Evolutionary conservation across 495 filamentous ascomycete genomes (phyloP), one percentile per base, ranked within the genome.

Genomic region (Poronia punctata): DNA sequence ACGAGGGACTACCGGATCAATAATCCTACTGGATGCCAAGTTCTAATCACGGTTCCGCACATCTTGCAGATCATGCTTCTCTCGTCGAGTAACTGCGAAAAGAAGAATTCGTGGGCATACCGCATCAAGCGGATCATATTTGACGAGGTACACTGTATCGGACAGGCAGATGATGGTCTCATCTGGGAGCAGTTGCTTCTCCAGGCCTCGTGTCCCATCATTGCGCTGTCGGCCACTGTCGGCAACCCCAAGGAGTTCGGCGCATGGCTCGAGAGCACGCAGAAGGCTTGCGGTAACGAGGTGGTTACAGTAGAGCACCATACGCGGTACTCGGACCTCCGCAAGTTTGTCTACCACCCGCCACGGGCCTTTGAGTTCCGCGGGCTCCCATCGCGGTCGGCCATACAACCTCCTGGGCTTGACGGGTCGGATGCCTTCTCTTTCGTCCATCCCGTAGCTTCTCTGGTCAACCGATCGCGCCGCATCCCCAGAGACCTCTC

Each of bases 61-160:
- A 79, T 89, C 24, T 66, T 89, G 11, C 83, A 87, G 46, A 88
- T 82, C 38, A 84, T 89, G 81, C 65, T 88, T 2, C 62, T 89
- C 3, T 65, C 79, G 0, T 81, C 84, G 0, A 58, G 64, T 0
- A 83, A 87, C 49, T 82, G 83, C 15, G 74, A 71, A 16, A 21
- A 27, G 2, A 37, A 45, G 1, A 58, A 55, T 11, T 64, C 76
- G 3, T 89, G 83, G 80, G 71, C 83, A 2, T 61, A 64, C 3
- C 60, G 78, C 38, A 67, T 89, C 4, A 80, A 72, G 40, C 67
- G 81, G 10, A 87, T 89, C 50, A 88, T 88, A 24, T 88, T 88
- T 40, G 85, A 90, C 46, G 84, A 88, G 60, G 75, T 88, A n/a
- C 84, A 90, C 55, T 85, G 71, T 11, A 87, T 88, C 39, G 82